Percentiles rank a stretch among this genome's conserved stretches.
Conservation (phyloP, 257 asterid genomes). For the Solanum bulbocastanum region DNA sequence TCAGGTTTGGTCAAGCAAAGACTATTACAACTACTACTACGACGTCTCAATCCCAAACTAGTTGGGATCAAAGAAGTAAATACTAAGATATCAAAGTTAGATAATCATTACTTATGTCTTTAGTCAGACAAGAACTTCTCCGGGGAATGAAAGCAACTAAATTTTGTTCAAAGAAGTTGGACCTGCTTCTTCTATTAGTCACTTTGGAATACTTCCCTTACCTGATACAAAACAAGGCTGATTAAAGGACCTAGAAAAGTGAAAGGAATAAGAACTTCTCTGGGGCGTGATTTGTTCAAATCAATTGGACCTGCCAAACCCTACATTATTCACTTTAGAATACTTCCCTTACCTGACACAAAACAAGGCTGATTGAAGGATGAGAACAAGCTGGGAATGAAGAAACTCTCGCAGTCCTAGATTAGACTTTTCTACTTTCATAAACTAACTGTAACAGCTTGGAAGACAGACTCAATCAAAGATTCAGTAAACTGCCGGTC, state of each 20-base stretch:
- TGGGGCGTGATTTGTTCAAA: neutral
- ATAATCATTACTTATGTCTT: neutral
- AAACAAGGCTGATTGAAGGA: neutral
- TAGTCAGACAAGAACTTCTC: neutral
- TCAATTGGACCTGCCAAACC: neutral
- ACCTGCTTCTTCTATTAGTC: neutral
- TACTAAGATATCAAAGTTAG: neutral
- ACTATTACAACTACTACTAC: neutral
- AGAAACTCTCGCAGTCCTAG: neutral
- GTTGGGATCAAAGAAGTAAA: neutral
- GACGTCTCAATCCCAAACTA: neutral
- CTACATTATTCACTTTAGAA: neutral
- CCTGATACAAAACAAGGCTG: neutral
- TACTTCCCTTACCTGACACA: neutral
- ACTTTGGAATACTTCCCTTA: neutral
- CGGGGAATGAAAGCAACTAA: neutral
- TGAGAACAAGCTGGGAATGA: neutral
- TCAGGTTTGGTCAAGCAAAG: neutral
- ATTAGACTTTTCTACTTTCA: neutral
- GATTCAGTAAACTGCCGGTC: neutral
- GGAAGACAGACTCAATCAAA: neutral
- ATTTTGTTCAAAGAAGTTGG: neutral
- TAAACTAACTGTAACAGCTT: neutral
- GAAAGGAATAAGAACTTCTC: neutral
- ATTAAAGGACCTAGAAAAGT: neutral